Base-by-base conservation (phyloP, 2,329 filamentous ascomycete species). In the Alternaria gansuensis region DNA sequence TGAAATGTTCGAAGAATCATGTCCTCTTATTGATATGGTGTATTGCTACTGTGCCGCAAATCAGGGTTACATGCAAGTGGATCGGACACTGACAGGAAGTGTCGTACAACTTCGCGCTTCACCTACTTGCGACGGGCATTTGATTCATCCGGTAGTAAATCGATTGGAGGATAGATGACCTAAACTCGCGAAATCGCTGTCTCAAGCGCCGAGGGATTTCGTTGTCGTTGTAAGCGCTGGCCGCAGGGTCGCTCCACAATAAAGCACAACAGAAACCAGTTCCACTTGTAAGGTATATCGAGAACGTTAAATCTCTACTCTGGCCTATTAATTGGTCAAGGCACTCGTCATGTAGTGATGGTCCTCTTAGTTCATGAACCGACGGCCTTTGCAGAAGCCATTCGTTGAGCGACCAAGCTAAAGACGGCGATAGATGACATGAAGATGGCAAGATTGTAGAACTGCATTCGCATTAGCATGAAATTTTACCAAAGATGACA, bases 391-490 rank as follows among this genome's bases (percentile, higher is more conserved):
- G 62, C 57, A 10, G 65, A 60, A 34, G 83, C 84, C 85, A 97
- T 90, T 67, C 90, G 90, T 74, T 99, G 95, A 28, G 94, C 95
- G 61, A 95, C 88, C 60, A 99, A 82, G 76, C 94, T 96, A 81
- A 98, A 97, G 60, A 97, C 88, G 7, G 94, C 93, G 24, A 99
- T 91, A 0, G 95, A 97, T 24, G 93, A 95, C 84, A 99, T 94
- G 81, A 98, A 99, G 2, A 98, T 83, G 1, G 97, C 93, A 0
- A 96, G 87, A 73, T 99, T 98, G 80, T 99, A 99, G 78, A 99
- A 99, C 95, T 97, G 71, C 36, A 9, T 28, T 26, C 11, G 4
- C 8, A 17, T 59, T 5, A 59, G 41, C 51, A 29, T 26, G 24
- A 28, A 5, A 8, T 14, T 21, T 41, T 2, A 21, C 24, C 33